A percentile compares a stretch with the other conserved stretches of the same genome.
Conservation (phyloP, 2,329 filamentous ascomycete genomes). For the Colletotrichum higginsianum region DNA sequence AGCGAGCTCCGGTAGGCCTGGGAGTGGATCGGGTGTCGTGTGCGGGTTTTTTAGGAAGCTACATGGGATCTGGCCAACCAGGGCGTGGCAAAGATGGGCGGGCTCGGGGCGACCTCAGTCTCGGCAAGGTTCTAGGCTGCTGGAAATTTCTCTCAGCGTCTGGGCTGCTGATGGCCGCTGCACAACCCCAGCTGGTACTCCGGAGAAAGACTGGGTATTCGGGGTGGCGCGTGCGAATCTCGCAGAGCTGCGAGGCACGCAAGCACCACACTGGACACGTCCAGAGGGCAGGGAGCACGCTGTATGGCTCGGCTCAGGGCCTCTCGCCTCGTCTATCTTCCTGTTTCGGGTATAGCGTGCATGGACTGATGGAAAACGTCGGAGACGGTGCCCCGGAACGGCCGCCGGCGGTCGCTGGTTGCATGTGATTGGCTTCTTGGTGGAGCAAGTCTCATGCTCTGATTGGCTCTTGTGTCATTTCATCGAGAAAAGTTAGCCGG, state of each 20-base stretch:
- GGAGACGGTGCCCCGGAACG: constrained; percentile 23
- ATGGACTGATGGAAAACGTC: constrained; percentile 26
- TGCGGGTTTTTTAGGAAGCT: constrained; percentile 45
- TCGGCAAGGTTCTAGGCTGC: constrained; percentile 25
- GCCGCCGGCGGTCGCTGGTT: constrained; percentile 13
- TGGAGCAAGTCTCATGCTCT: constrained; percentile 10
- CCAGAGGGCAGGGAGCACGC: constrained; percentile 17
- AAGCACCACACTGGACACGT: not conserved
- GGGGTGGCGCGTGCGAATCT: constrained; percentile 37
- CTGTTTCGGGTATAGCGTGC: constrained; percentile 30
- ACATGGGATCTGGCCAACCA: constrained; percentile 26
- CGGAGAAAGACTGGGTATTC: constrained; percentile 40
- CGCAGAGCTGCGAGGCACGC: constrained; percentile 9
- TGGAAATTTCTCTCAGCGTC: constrained; percentile 39
- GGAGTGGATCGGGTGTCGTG: constrained; percentile 42
- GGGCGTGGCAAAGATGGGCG: constrained; percentile 24
- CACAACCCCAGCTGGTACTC: constrained; percentile 17
- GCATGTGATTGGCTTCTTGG: constrained; percentile 42
- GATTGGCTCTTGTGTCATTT: not conserved
- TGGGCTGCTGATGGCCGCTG: constrained; percentile 9
- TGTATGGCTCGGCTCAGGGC: constrained; percentile 27
- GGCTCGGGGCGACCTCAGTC: constrained; percentile 5
- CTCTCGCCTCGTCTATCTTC: constrained; percentile 31
- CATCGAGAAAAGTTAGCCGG: constrained; percentile 9
- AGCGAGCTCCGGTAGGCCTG: constrained; percentile 29